phyloP scores from a whole-genome alignment of 176 grass and related monocot species.

The Raddia guianensis region DNA sequence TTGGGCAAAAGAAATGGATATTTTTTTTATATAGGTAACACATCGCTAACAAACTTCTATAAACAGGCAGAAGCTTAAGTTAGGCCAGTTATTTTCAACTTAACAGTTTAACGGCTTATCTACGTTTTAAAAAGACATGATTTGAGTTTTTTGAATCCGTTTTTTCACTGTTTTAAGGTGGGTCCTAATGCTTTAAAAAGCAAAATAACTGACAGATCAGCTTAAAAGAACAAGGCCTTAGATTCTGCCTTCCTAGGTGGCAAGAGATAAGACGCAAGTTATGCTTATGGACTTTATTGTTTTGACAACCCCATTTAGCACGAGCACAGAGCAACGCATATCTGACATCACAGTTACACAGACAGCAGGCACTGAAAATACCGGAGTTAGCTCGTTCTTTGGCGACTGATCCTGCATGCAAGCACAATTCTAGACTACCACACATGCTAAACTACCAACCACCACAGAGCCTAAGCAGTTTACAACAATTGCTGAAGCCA shows the following conservation, averaged over 20 bases:
- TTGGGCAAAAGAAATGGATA: background rate
- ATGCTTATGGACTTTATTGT: slow-evolving; percentile 44
- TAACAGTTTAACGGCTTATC: too few species aligned
- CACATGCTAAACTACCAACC: slow-evolving; percentile 43
- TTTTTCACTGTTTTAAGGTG: too few species aligned
- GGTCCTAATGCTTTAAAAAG: too few species aligned
- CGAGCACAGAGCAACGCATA: slow-evolving; percentile 35
- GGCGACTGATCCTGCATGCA: slow-evolving; percentile 45
- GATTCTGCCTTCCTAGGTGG: background rate
- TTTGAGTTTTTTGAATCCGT: too few species aligned
- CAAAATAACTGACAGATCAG: too few species aligned
- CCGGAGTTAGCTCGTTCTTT: slow-evolving; percentile 66
- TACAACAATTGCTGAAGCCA: slow-evolving; percentile 42
- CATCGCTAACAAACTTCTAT: background rate
- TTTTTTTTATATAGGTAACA: background rate
- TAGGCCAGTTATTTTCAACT: too few species aligned
- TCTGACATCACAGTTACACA: slow-evolving; percentile 64
- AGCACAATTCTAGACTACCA: slow-evolving; percentile 50
- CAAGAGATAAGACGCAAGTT: slow-evolving; percentile 29
- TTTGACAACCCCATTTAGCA: slow-evolving; percentile 40
- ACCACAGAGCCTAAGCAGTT: slow-evolving; percentile 49
- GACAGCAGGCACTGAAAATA: slow-evolving; percentile 48
- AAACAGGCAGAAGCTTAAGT: slow-evolving; percentile 30
- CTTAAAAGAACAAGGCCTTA: too few species aligned
- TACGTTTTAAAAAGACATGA: too few species aligned